These are phyloP conservation scores for Amauroascus verrucosus DNA, from an alignment of 2,329 filamentous ascomycete species.

Conservation along the genomic window DNA sequence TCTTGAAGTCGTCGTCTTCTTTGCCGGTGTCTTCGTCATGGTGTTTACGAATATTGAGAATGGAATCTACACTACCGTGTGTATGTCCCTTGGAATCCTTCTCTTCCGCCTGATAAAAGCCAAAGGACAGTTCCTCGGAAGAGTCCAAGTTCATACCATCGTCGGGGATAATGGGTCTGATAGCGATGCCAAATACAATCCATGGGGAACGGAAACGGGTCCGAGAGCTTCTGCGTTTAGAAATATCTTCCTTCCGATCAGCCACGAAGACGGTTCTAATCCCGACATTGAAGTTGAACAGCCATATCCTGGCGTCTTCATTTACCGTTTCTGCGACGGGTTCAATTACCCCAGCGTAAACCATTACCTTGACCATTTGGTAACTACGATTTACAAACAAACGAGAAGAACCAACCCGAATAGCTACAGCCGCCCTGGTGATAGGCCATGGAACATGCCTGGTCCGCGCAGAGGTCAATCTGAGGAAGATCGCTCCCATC, in stretches of 20 bases:
- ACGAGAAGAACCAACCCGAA: constrained; percentile 68
- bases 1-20: constrained; percentile 83
- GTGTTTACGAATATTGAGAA: constrained; percentile 82
- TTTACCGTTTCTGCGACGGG: constrained; percentile 87
- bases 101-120: constrained; percentile 77
- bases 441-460: constrained; percentile 92
- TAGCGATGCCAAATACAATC: constrained; percentile 47
- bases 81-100: constrained; percentile 63
- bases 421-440: constrained; percentile 55
- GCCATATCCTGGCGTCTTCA: constrained; percentile 86
- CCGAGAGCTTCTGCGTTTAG: constrained; percentile 47
- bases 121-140: constrained; percentile 72
- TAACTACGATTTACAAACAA: constrained; percentile 54
- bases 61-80: constrained; percentile 81
- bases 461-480: constrained; percentile 54
- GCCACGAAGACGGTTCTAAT: constrained; percentile 84
- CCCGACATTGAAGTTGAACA: constrained; percentile 67
- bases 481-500: constrained; percentile 39
- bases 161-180: constrained; percentile 64
- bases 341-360: constrained; percentile 95
- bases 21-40: constrained; percentile 81
- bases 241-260: constrained; percentile 77
- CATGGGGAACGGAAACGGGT: constrained; percentile 22
- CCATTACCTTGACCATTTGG: constrained; percentile 72
- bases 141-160: constrained; percentile 73